Conservation (phyloP, 2,329 filamentous ascomycete genomes). For the Ascocoryne sarcoides region DNA sequence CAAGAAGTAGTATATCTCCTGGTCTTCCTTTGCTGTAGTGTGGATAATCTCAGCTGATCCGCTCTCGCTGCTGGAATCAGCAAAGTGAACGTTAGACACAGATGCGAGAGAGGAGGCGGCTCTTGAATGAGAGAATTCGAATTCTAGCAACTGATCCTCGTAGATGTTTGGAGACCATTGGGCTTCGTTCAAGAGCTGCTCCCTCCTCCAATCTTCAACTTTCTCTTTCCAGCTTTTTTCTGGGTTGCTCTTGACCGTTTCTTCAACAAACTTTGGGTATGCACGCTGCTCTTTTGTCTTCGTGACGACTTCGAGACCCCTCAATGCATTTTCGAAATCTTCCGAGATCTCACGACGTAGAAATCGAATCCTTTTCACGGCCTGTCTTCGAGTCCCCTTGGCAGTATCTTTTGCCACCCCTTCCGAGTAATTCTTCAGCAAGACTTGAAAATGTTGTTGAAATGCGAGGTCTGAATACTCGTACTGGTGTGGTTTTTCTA, state of each 20-base stretch:
- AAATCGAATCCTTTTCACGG: constrained; percentile 2
- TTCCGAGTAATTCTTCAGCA: constrained; percentile 4
- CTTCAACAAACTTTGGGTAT: constrained; percentile 1
- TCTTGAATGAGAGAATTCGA: background rate
- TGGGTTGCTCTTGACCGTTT: background rate
- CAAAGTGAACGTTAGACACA: background rate
- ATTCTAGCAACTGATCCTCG: background rate
- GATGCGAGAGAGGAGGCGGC: background rate
- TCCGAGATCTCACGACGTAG: constrained; percentile 1
- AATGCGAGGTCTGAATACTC: background rate
- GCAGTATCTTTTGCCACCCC: background rate
- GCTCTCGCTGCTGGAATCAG: constrained; percentile 1
- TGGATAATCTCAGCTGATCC: constrained; percentile 1
- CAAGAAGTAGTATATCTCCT: constrained; percentile 2
- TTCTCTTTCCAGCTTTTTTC: constrained; percentile 2
- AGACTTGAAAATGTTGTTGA: background rate
- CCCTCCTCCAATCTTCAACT: constrained; percentile 1
- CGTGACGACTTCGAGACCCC: background rate
- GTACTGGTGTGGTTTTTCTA: background rate
- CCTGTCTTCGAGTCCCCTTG: background rate
- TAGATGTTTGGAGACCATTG: background rate
- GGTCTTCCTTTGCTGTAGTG: constrained; percentile 1
- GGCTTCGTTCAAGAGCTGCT: background rate
- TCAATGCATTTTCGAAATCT: background rate
- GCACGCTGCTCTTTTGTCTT: constrained; percentile 1